A percentile compares a stretch with the other conserved stretches of the same genome.
Conservation (phyloP, 352 stramenopile genomes). For the Pythium dissotocum region DNA sequence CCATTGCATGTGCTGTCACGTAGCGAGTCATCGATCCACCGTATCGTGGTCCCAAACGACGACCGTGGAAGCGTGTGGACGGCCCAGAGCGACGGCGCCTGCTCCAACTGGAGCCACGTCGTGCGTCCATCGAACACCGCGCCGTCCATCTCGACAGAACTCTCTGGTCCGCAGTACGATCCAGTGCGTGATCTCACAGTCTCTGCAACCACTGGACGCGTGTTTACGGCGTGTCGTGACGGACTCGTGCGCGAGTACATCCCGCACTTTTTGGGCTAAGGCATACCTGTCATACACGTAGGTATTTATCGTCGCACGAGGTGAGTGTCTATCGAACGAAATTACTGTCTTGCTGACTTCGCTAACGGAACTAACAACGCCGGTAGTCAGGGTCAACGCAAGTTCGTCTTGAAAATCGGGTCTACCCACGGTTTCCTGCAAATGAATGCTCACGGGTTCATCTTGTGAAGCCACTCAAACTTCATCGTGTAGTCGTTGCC, state of each 20-base stretch:
- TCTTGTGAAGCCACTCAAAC: neutral
- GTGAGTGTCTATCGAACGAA: neutral
- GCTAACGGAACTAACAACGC: too few species aligned
- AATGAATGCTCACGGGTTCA: neutral
- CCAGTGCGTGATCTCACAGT: constrained; percentile 58
- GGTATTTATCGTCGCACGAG: constrained; percentile 11
- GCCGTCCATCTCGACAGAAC: constrained; percentile 37
- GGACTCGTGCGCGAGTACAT: constrained; percentile 69
- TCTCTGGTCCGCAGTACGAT: constrained; percentile 69
- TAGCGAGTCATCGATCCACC: constrained; percentile 52
- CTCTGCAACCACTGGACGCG: constrained; percentile 32
- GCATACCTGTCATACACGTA: too few species aligned
- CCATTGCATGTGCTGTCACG: constrained; percentile 55
- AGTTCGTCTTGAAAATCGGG: too few species aligned
- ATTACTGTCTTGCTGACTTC: neutral
- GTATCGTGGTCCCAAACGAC: constrained; percentile 27
- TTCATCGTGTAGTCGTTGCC: neutral
- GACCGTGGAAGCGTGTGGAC: constrained; percentile 44
- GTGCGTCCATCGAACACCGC: neutral
- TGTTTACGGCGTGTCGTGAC: constrained; percentile 65
- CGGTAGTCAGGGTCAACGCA: too few species aligned
- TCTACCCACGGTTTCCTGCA: too few species aligned
- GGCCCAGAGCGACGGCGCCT: constrained; percentile 55
- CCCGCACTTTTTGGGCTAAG: constrained; percentile 34
- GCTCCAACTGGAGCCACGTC: constrained; percentile 53